Evolutionary conservation across 306 rosid genomes (phyloP), one percentile per base, ranked within the genome.

Genomic region (Myrica gale): DNA sequence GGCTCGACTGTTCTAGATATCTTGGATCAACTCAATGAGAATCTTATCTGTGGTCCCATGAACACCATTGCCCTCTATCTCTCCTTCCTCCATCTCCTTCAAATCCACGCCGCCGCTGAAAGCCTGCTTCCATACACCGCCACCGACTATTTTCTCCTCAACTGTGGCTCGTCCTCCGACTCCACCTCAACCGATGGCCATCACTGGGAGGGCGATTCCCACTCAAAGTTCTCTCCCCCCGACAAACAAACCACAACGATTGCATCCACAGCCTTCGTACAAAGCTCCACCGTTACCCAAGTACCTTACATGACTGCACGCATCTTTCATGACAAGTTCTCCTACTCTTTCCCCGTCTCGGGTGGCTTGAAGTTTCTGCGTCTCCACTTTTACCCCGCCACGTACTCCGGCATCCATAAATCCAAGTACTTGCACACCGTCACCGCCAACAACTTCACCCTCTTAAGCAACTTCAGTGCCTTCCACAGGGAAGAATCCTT

Each of bases 341-440:
- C 26, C 9, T 54, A 54, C 60, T 54, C 66, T 12, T 72, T 72
- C 60, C 76, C 42, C 17, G 19, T 55, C 17, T 39, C 63, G 5
- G 48, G 68, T 5, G 83, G 83, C 56, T 71, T 15, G 4, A 80
- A 74, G 71, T 80, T 80, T 63, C 6, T 74, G 32, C 83, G 83
- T n/a, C 72, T 80, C 10, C 55, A 74, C 79, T 80, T 74, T 55
- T 57, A 57, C 39, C 72, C 83, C 1, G 75, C 79, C 44, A 19
- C 72, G 2, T 80, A 74, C 50, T 8, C 79, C 9, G 48, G 43
- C 50, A 41, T 58, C 9, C 21, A n/a, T 12, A 77, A 56, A 56
- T 69, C 79, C 4, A 53, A 68, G 43, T 52, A 75, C n/a, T 12
- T 69, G 56, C 74, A 58, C 76, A 68, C 79, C 11, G 66, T 80